A percentile compares a stretch with the other conserved stretches of the same genome.
Evolutionary conservation across 805 yeast species (phyloP).

Genomic region (Ogataea nakhonphanomensis): DNA sequence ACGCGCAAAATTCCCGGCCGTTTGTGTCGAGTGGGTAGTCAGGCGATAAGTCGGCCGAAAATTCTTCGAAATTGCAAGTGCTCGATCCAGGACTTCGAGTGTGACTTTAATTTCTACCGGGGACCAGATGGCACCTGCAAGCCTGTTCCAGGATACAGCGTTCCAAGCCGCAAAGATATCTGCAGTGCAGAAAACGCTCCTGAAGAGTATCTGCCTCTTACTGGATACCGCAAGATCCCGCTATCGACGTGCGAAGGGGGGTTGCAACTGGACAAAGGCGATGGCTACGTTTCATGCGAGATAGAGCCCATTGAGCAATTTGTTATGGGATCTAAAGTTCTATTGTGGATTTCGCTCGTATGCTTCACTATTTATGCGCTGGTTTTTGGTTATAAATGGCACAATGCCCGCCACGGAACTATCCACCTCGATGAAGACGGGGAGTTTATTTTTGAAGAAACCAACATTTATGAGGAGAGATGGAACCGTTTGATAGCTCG

Average conservation of each 20-base stretch:
- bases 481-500: too few relatives aligned
- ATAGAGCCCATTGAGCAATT: constrained; percentile 30
- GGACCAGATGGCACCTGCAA: constrained; percentile 74
- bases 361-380: constrained; percentile 44
- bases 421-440: constrained; percentile 74
- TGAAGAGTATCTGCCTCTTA: constrained; percentile 70
- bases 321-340: constrained; percentile 42
- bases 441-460: constrained; percentile 30
- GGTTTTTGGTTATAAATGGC: constrained; percentile 30
- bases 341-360: constrained; percentile 47
- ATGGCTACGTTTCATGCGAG: constrained; percentile 68
- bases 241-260: constrained; percentile 83
- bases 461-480: constrained; percentile 13
- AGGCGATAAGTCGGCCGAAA: constrained; percentile 52
- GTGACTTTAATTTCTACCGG: constrained; percentile 77
- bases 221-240: constrained; percentile 86
- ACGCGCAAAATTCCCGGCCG: constrained; percentile 58
- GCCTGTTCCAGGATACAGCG: constrained; percentile 64
- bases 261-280: constrained; percentile 53
- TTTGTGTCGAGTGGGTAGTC: constrained; percentile 63
- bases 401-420: constrained; percentile 59
- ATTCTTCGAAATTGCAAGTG: constrained; percentile 71
- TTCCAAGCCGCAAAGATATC: constrained; percentile 59
- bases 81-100: constrained; percentile 80
- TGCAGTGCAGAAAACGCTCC: constrained; percentile 55